Base-by-base conservation (phyloP, 2,329 filamentous ascomycete genomes). In the Aspergillus costaricaensis region DNA sequence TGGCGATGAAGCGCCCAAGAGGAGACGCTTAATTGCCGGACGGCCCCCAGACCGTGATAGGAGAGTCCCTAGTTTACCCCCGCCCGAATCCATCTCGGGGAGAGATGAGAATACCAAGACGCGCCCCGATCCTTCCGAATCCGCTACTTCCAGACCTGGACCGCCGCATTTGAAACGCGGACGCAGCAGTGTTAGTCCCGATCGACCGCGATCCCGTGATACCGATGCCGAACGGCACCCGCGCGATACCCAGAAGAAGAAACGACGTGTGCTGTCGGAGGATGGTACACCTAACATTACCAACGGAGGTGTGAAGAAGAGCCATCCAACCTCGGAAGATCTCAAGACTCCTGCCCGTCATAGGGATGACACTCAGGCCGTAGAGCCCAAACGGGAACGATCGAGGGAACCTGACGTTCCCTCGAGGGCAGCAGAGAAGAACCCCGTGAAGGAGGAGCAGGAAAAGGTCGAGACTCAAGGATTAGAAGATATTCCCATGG, bases 121-220 rank as follows among this genome's bases (percentile, higher is more conserved):
- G 0, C 75, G 72, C 32, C 56, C 65, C 30, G 71, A 75, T 25
- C 68, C 65, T 52, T 64, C 69, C 4, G 71, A 74, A 51, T 58
- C 70, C 21, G 54, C 61, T 23, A 2, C 57, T 58, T 15, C 62
- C 61, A 62, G 67, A n/a, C 62, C 63, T 48, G 64, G 61, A 59
- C 56, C 41, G 15, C 54, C 61, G 38, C 65, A 67, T 10, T 66
- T 79, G 43, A 81, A 81, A 65, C 75, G 79, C 41, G 70, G 74
- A 27, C 75, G 79, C 47, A 73, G 70, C 51, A 81, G 78, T 59
- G 67, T 70, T 21, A 79, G 77, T n/a, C 79, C 78, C 4, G 74
- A 77, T 57, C 65, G 76, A 57, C 72, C 71, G 39, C 74, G 71
- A 32, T 74, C 75, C 10, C 72, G 72, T 44, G 74, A 68, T 25